A percentile compares a stretch with the other conserved stretches of the same genome.
These are phyloP conservation scores for Glycine tomentella DNA, from an alignment of 306 rosid species.

Conservation along the genomic window DNA sequence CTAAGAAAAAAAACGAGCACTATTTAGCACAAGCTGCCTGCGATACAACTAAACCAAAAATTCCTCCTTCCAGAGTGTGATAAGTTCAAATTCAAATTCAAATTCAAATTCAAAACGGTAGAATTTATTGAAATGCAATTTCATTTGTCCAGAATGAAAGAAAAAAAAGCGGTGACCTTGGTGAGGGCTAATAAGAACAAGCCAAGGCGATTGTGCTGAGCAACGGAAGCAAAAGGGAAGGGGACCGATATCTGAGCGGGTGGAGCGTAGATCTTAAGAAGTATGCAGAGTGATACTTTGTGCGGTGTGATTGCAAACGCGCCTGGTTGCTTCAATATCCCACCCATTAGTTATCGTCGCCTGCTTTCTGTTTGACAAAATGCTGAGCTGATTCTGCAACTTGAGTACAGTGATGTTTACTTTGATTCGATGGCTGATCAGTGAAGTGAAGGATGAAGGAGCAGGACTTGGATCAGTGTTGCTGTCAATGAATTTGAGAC, in stretches of 20 bases:
- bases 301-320: constrained; percentile 84
- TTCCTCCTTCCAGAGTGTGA: neutral
- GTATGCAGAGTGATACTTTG: constrained; percentile 87
- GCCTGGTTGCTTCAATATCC: constrained; percentile 72
- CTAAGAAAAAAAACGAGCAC: neutral
- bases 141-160: neutral
- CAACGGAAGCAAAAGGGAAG: constrained; percentile 75
- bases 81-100: neutral
- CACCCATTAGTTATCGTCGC: constrained; percentile 57
- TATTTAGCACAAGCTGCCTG: neutral
- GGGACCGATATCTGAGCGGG: constrained; percentile 71
- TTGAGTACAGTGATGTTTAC: neutral
- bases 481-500: neutral
- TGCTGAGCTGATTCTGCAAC: constrained; percentile 26
- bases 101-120: neutral
- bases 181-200: constrained; percentile 81
- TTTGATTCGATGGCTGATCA: neutral
- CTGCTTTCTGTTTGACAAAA: constrained; percentile 37
- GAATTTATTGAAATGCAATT: neutral
- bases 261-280: constrained; percentile 83
- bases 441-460: neutral
- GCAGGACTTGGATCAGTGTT: neutral
- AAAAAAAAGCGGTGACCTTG: constrained; percentile 56
- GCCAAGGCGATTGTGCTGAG: constrained; percentile 87
- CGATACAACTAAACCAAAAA: neutral